These are phyloP conservation scores for Erodium trifolium DNA, from an alignment of 441 rosid species.

Conservation along the genomic window DNA sequence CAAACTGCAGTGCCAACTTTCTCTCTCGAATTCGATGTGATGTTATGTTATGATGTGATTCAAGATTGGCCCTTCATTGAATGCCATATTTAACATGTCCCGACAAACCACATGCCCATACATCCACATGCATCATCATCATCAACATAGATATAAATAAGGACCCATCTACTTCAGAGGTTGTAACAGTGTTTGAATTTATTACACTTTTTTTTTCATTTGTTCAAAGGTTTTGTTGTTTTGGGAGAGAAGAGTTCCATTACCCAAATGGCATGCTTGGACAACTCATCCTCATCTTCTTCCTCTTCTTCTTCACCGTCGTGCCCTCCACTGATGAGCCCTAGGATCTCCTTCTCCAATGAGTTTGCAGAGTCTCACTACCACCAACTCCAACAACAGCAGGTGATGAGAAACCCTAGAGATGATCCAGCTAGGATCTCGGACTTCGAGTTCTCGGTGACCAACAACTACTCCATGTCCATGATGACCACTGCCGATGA, in stretches of 20 bases:
- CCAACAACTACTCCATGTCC: constrained; percentile 33
- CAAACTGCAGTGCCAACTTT: too few species aligned
- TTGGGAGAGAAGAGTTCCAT: background rate
- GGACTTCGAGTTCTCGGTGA: constrained; percentile 83
- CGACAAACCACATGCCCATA: background rate
- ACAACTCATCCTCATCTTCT: constrained; percentile 5
- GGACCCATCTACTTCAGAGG: constrained; percentile 40
- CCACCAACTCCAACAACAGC: background rate
- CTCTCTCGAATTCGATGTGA: too few species aligned
- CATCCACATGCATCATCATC: background rate
- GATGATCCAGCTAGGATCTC: constrained; percentile 22
- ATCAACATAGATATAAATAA: constrained; percentile 42
- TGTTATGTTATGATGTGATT: background rate
- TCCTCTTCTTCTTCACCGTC: background rate
- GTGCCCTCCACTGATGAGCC: constrained; percentile 18
- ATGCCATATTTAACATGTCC: constrained; percentile 1
- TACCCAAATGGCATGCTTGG: constrained; percentile 13
- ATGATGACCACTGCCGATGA: constrained; percentile 77
- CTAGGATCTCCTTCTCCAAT: constrained; percentile 26
- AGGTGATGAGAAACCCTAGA: background rate
- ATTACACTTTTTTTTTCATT: constrained; percentile 18
- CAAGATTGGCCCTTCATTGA: background rate
- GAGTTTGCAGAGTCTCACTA: constrained; percentile 19
- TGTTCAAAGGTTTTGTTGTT: constrained; percentile 9
- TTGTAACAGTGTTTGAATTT: constrained; percentile 39